These are phyloP conservation scores for Podaxis sp. DNA, from an alignment of 768 basidiomycete genomes.

Conservation along the genomic window DNA sequence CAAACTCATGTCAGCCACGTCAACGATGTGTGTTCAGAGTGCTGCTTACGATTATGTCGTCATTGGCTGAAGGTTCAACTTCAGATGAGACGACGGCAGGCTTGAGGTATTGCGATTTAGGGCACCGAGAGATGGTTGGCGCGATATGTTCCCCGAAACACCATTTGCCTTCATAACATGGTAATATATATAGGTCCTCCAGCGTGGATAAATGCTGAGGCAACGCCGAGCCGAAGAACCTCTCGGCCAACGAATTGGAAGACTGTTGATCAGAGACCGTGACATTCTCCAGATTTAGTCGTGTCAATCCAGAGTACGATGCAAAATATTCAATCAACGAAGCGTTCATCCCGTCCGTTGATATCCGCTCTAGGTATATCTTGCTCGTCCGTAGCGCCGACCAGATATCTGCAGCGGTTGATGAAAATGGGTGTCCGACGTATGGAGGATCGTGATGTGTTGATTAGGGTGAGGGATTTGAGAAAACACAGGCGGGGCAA, in stretches of 20 bases:
- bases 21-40: neutral
- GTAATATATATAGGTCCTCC: conserved; percentile 5
- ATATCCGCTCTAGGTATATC: conserved; percentile 7
- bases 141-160: conserved; percentile 10
- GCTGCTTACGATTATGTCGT: neutral
- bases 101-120: conserved; percentile 3
- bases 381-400: neutral
- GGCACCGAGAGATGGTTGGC: conserved; percentile 1
- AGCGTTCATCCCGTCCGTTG: neutral
- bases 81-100: conserved; percentile 10
- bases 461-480: conserved; percentile 4
- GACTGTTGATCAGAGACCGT: neutral
- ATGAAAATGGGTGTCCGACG: neutral
- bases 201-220: neutral
- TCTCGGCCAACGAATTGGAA: conserved; percentile 3
- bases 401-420: conserved; percentile 5
- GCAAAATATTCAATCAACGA: conserved; percentile 5
- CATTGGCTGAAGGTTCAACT: conserved; percentile 1
- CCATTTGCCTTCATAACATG: conserved; percentile 8
- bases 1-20: neutral
- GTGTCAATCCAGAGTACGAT: conserved; percentile 6
- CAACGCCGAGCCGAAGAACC: conserved; percentile 1
- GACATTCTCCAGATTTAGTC: conserved; percentile 1
- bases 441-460: neutral
- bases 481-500: conserved; percentile 5